Evolutionary conservation across 2,329 filamentous ascomycete species (phyloP).

Genomic region (Aspergillus ustus): DNA sequence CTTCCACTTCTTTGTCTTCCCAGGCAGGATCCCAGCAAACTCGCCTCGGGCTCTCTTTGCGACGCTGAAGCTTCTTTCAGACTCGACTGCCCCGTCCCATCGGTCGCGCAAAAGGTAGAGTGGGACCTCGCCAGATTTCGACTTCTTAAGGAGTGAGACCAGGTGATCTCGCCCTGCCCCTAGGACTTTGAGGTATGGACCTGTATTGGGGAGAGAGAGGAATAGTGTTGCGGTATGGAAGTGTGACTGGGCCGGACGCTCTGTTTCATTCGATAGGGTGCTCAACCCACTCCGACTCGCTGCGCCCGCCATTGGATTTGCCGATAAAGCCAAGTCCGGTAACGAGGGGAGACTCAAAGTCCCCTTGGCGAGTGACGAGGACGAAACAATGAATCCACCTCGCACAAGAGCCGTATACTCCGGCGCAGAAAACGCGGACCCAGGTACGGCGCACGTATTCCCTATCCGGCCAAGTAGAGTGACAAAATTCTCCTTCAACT

Average conservation of each 20-base stretch:
- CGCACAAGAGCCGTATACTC: slow-evolving; percentile 56
- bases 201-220: slow-evolving; percentile 64
- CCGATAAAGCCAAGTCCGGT: slow-evolving; percentile 31
- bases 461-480: slow-evolving; percentile 52
- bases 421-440: slow-evolving; percentile 48
- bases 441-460: slow-evolving; percentile 52
- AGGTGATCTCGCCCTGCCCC: slow-evolving; percentile 60
- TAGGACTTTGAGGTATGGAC: slow-evolving; percentile 63
- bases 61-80: slow-evolving; percentile 47
- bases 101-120: slow-evolving; percentile 60
- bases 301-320: slow-evolving; percentile 17
- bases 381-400: slow-evolving; percentile 60
- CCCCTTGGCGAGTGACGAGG: slow-evolving; percentile 46
- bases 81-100: slow-evolving; percentile 66
- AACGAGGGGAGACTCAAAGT: slow-evolving; percentile 49
- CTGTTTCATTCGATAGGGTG: neutral
- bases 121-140: slow-evolving; percentile 59
- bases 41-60: slow-evolving; percentile 62
- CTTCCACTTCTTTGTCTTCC: slow-evolving; percentile 67
- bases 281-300: slow-evolving; percentile 31
- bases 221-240: slow-evolving; percentile 46
- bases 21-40: slow-evolving; percentile 59
- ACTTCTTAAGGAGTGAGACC: slow-evolving; percentile 56
- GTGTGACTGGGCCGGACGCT: slow-evolving; percentile 10
- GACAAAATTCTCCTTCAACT: slow-evolving; percentile 56